Percentiles rank a stretch among this genome's conserved stretches.
phyloP scores from a whole-genome alignment of 2,329 filamentous ascomycete species.

The Pseudofabraea citricarpa region DNA sequence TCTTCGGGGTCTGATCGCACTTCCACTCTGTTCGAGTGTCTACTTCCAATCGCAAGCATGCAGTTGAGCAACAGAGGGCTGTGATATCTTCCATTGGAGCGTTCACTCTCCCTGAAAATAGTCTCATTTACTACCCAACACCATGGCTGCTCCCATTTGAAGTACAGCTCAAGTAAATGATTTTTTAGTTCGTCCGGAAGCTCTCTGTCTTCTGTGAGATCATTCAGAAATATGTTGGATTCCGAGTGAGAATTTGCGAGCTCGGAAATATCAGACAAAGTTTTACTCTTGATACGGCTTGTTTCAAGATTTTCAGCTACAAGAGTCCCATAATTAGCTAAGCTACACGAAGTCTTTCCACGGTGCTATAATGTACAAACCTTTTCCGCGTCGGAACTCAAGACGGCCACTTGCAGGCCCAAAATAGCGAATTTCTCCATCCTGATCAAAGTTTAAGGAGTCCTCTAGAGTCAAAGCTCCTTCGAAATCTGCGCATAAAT shows the following conservation, averaged over 20 bases:
- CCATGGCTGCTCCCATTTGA: background rate
- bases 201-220: background rate
- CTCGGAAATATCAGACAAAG: too few species aligned
- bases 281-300: too few species aligned
- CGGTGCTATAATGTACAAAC: background rate
- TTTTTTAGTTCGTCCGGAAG: background rate
- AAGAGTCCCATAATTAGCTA: too few species aligned
- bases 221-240: background rate
- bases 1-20: background rate
- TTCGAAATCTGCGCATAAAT: background rate
- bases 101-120: background rate
- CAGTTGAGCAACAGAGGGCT: background rate
- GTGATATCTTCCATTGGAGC: background rate
- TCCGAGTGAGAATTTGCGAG: too few species aligned
- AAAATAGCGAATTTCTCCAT: background rate
- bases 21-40: background rate
- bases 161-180: background rate
- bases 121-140: background rate
- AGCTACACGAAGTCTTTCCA: too few species aligned
- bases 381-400: background rate
- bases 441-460: background rate
- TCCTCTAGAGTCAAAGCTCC: background rate
- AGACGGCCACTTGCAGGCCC: background rate
- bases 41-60: background rate
- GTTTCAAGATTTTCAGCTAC: too few species aligned